These are phyloP conservation scores for Knoxdaviesia proteae DNA, from an alignment of 2,329 filamentous ascomycete genomes.

Conservation along the genomic window DNA sequence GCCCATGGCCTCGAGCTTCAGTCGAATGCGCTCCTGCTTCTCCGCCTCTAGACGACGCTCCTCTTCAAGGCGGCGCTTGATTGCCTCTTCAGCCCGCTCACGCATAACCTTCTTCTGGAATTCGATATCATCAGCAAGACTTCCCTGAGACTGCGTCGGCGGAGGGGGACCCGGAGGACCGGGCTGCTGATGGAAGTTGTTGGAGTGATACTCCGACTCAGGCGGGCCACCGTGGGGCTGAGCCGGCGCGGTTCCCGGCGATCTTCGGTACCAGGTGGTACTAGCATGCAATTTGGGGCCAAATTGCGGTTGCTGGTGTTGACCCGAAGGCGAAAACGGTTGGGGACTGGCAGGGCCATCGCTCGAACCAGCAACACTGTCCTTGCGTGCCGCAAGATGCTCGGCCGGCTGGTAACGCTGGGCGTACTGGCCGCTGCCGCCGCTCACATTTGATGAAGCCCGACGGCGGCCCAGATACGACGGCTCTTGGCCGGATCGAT, in stretches of 20 bases:
- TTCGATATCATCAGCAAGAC: conserved; percentile 12
- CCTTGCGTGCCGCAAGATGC: too few species aligned
- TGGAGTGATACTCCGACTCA: too few species aligned
- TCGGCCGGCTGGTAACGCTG: too few species aligned
- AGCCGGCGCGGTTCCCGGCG: too few species aligned
- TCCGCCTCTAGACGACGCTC: conserved; percentile 55
- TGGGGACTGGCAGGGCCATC: conserved; percentile 29
- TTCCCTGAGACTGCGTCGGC: too few species aligned
- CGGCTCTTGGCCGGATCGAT: conserved; percentile 46
- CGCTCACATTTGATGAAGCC: conserved; percentile 80
- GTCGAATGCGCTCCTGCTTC: conserved; percentile 45
- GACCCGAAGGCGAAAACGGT: conserved; percentile 17
- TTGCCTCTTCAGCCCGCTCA: conserved; percentile 46
- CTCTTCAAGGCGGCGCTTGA: conserved; percentile 46
- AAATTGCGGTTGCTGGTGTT: conserved; percentile 5
- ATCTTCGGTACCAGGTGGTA: too few species aligned
- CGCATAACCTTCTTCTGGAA: conserved; percentile 54
- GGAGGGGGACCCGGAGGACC: too few species aligned
- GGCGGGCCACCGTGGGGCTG: too few species aligned
- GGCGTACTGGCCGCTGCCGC: conserved; percentile 40
- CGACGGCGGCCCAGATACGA: conserved; percentile 50
- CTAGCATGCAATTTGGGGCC: too few species aligned
- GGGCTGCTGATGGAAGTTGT: too few species aligned
- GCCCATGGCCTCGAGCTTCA: conserved; percentile 51
- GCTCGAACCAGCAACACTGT: conserved; percentile 20